Percentiles rank a stretch among this genome's conserved stretches.
Conservation (phyloP, 1,284 basidiomycete genomes). For the Jaminaea rosea region DNA sequence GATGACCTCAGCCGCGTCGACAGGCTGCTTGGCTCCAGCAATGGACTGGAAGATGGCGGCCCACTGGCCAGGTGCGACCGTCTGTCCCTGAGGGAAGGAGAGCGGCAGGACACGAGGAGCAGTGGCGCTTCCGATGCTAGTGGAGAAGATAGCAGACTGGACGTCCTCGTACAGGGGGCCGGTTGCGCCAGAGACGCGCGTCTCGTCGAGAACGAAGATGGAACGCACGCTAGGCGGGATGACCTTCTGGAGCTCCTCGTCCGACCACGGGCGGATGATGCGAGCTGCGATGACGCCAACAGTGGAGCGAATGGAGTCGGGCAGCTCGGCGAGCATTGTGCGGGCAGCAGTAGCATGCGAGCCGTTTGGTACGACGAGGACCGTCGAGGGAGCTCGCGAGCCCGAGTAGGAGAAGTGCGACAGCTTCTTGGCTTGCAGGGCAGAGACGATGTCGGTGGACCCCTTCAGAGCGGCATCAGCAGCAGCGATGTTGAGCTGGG, state of each 20-base stretch:
- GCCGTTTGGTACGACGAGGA: conserved; percentile 42
- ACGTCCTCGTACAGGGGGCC: conserved; percentile 37
- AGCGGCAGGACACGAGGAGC: background rate
- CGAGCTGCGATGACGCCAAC: conserved; percentile 38
- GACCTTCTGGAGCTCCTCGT: conserved; percentile 26
- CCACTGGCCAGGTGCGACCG: conserved; percentile 24
- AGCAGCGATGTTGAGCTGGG: conserved; percentile 22
- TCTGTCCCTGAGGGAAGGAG: conserved; percentile 24
- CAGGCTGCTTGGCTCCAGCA: conserved; percentile 11
- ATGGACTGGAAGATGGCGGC: conserved; percentile 23
- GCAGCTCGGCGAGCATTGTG: conserved; percentile 29
- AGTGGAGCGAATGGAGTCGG: conserved; percentile 21
- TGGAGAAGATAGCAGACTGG: conserved; percentile 21
- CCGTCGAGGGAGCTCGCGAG: conserved; percentile 28
- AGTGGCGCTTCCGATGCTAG: background rate
- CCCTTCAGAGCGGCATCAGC: conserved; percentile 55
- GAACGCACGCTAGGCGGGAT: conserved; percentile 32
- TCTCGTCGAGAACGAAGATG: conserved; percentile 42
- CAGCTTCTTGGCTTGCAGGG: conserved; percentile 8
- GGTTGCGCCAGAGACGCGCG: conserved; percentile 14
- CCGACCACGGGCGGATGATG: conserved; percentile 32
- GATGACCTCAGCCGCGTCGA: conserved; percentile 21
- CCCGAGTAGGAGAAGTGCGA: conserved; percentile 41
- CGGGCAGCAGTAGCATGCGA: conserved; percentile 33
- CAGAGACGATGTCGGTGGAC: conserved; percentile 67